These are phyloP conservation scores for Arthrobotrys megalospora DNA, from an alignment of 2,329 filamentous ascomycete species.

Conservation along the genomic window DNA sequence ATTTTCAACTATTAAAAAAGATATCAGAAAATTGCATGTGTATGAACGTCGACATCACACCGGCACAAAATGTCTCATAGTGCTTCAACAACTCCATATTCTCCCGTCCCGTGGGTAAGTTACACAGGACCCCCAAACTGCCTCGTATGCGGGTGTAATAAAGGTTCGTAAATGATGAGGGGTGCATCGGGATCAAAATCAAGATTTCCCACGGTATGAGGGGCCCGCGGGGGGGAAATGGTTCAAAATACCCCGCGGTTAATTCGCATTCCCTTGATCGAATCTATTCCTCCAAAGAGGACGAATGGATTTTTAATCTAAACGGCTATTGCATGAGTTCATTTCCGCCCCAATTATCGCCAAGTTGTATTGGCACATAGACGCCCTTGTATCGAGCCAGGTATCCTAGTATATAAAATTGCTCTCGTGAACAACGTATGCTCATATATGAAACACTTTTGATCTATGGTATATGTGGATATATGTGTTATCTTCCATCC, in stretches of 20 bases:
- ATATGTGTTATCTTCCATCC: conserved; percentile 34
- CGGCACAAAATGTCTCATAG: conserved; percentile 60
- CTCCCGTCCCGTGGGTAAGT: conserved; percentile 3
- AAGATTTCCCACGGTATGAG: background rate
- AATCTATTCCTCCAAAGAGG: conserved; percentile 25
- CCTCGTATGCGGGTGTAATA: conserved; percentile 35
- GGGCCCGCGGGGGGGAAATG: conserved; percentile 18
- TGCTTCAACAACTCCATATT: background rate
- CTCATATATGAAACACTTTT: conserved; percentile 12
- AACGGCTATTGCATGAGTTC: conserved; percentile 24
- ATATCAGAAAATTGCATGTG: conserved; percentile 21
- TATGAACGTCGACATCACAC: conserved; percentile 17
- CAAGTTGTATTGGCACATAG: conserved; percentile 58
- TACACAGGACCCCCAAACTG: conserved; percentile 39
- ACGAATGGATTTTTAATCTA: conserved; percentile 32
- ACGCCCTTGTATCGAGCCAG: conserved; percentile 42
- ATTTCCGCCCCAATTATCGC: conserved; percentile 43
- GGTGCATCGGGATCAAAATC: conserved; percentile 17
- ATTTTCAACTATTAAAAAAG: conserved; percentile 8
- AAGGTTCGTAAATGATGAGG: conserved; percentile 19
- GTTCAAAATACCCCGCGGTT: conserved; percentile 41
- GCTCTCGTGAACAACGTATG: conserved; percentile 35
- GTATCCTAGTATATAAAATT: conserved; percentile 33
- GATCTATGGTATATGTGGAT: conserved; percentile 13
- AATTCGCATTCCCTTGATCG: conserved; percentile 29